Evolutionary conservation across 768 basidiomycete species (phyloP), one percentile per base, ranked within the genome.

Genomic region (Heimioporus sp.): DNA sequence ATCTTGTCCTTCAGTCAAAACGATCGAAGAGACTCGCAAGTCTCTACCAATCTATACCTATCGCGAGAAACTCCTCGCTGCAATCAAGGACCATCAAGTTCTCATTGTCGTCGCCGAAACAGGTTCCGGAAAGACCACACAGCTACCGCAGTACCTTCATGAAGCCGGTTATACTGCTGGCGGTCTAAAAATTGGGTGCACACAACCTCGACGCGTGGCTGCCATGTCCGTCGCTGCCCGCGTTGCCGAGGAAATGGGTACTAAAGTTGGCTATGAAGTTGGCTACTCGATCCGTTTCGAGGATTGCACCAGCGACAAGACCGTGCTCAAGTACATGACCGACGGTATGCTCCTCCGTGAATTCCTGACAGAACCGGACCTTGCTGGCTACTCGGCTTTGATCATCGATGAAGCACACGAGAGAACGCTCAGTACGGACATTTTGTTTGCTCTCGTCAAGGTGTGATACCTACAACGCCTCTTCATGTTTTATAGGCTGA

Each of bases 241-340:
- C 74, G 97, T 99, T 15, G 96, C 97, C 0, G 97, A 98, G 55
- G 97, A 99, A 73, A 94, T 98, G 87, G 97, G 95, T 9, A 90
- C 86, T 4, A 90, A 98, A 69, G 86, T 99, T 37, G 97, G 97
- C 10, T 91, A 95, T 61, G 96, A 98, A 73, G 97, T 99, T 45
- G 97, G 97, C n/a, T 99, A 99, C 71, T 96, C 95, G 32, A 99
- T 99, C 61, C 92, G 97, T 31, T 99, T 99, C 73, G 97, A 99
- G 72, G 97, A 99, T 70, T 97, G 94, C 69, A 99, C 97, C 17
- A 97, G 92, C 75, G 94, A 98, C 77, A 98, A 97, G 76, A 99
- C 97, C 5, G 88, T 95, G 40, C 77, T 99, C 64, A 98, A 99
- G 72, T 99, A 99, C 72, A 97, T 99, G 97, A 99, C 97, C 40